A percentile compares a stretch with the other conserved stretches of the same genome.
phyloP scores from a whole-genome alignment of 768 basidiomycete species.

The Leccinum aurantiacum region DNA sequence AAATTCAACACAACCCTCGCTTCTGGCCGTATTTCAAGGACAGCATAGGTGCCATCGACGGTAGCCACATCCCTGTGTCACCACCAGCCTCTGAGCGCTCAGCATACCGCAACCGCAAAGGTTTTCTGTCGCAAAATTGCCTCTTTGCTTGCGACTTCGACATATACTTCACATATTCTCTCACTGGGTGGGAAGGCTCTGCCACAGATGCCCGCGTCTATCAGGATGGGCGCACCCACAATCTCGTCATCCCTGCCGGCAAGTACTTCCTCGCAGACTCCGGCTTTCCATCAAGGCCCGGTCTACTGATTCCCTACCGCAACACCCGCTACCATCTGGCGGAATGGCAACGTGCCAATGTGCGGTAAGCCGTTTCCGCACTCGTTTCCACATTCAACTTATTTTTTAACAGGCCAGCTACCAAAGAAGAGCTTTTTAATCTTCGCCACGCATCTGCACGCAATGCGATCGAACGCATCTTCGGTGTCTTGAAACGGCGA shows the following conservation, averaged over 20 bases:
- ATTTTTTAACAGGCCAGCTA: background rate
- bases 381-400: background rate
- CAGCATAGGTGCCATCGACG: background rate
- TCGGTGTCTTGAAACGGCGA: no score
- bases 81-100: background rate
- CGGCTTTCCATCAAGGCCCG: background rate
- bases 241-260: background rate
- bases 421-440: background rate
- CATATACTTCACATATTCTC: background rate
- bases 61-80: background rate
- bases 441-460: no score
- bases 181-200: constrained; percentile 1
- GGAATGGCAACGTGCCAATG: background rate
- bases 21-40: constrained; percentile 3
- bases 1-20: background rate
- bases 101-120: background rate
- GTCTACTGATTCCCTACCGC: background rate
- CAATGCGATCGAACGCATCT: no score
- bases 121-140: background rate
- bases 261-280: background rate
- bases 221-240: background rate
- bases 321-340: background rate
- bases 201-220: background rate
- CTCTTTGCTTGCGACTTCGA: background rate
- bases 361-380: background rate